These are phyloP conservation scores for Podospora pseudoanserina DNA, from an alignment of 495 filamentous ascomycete species.

Conservation along the genomic window DNA sequence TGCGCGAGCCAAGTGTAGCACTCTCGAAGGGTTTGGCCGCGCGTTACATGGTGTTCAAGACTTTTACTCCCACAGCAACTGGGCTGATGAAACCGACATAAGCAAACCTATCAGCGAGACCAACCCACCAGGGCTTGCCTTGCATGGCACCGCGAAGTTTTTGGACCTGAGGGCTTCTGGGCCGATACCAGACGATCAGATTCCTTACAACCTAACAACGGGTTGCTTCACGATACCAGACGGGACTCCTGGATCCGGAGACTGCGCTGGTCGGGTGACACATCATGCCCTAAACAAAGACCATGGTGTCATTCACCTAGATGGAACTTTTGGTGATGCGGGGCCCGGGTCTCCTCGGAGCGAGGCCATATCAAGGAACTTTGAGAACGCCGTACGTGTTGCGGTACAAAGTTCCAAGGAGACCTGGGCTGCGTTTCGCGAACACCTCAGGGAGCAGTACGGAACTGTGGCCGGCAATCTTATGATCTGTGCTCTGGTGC, in stretches of 20 bases:
- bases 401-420: conserved; percentile 24
- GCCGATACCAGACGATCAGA: conserved; percentile 19
- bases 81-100: conserved; percentile 23
- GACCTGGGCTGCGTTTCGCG: conserved; percentile 18
- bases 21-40: conserved; percentile 26
- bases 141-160: conserved; percentile 25
- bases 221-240: conserved; percentile 28
- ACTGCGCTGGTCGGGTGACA: conserved; percentile 25
- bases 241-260: conserved; percentile 16
- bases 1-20: conserved; percentile 26
- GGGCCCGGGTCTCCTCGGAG: conserved; percentile 18
- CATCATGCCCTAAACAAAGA: conserved; percentile 28
- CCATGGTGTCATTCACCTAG: conserved; percentile 25
- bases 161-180: conserved; percentile 22
- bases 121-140: conserved; percentile 27
- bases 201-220: conserved; percentile 28
- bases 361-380: conserved; percentile 20
- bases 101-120: conserved; percentile 20
- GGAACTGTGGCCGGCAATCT: conserved; percentile 23
- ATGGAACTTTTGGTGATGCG: conserved; percentile 23
- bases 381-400: conserved; percentile 19
- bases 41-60: conserved; percentile 29
- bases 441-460: conserved; percentile 18
- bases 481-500: conserved; percentile 28
- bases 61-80: conserved; percentile 33